Evolutionary conservation across 768 basidiomycete species (phyloP), one percentile per base, ranked within the genome.

Genomic region (Suillus tomentosus): DNA sequence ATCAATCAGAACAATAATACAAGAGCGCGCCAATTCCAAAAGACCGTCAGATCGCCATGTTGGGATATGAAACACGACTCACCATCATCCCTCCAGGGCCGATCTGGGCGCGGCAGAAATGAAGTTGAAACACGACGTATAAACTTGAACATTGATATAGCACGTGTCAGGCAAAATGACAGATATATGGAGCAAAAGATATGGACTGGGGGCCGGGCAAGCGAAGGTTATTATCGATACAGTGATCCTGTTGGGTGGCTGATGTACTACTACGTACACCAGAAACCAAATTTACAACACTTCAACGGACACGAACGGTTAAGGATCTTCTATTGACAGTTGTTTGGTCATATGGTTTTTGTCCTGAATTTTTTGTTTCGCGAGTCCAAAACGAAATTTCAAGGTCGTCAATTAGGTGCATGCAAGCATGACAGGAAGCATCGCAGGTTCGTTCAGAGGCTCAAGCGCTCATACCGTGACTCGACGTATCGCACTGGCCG

Each of bases 61-160:
- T 54, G 53, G 59, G 60, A 61, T 63, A 61, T 65, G 65, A 57
- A 64, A 66, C 65, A 65, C 62, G 62, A 72, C 86, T 80, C 69
- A 90, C 90, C 86, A 73, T 92, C 90, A 62, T 92, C 89, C 69
- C 83, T 82, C 91, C 90, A 91, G 40, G 89, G 88, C 64, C 88
- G 81, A 75, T 91, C 90, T 31, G 87, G 83, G 61, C 90, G 85
- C 34, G 87, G 86, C 68, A 90, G 84, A 24, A 90, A 80, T 15
- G 87, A 86, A 70, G 83, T 81, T 0, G 90, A 91, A 65, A 91
- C 86, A 53, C 89, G 86, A 68, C 90, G 83, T 67, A 92, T 76
- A 67, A 92, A 80, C 67, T 83, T 82, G 77, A 90, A 90, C 90
- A 92, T 78, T 62, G 43, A 48, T 37, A 54, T 50, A 10, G 37